Base-by-base conservation (phyloP, 148 eudicot species). In the Arctostaphylos glauca region DNA sequence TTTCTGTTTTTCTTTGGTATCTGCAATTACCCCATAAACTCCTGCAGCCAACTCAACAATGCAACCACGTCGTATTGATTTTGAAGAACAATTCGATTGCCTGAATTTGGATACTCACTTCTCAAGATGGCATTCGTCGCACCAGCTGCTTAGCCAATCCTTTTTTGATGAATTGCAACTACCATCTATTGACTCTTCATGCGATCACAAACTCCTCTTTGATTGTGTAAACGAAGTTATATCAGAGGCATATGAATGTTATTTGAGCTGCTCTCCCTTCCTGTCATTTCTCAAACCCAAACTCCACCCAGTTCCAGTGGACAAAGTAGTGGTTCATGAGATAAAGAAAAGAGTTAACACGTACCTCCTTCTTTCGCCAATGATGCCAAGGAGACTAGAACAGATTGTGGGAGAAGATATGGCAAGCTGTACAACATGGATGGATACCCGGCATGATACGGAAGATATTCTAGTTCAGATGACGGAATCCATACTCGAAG, bases 21-120 rank as follows among this genome's bases (percentile, higher is more conserved):
- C 43, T 5, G 9, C 41, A 14, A 15, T 56, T 41, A 31, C 38
- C 38, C 38, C 38, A 31, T 1, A 31, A 31, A 46, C 15, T 54
- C 78, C 77, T 81, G 62, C 88, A 89, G 90, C n/a, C 81, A 41
- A 71, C 74, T 59, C 83, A 55, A 47, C n/a, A 46, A 80, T 81
- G 12, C 88, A 80, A 80, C 91, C 90, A 71, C 81, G 44, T 38
- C 85, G 79, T 64, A 83, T 86, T 56, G 88, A 84, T 52, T 86
- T 87, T 73, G 84, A 84, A 64, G 85, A 79, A 74, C 31, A 86
- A 86, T 67, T 79, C 38, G 59, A 79, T 55, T 50, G 58, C 56
- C 81, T 80, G 75, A 73, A 55, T 78, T 89, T 88, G 87, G 82
- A 89, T 5, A 83, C 82, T 50, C 87, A 81, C 31, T 83, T 67